Percentiles rank a stretch among this genome's conserved stretches.
Conservation (phyloP, 2,329 filamentous ascomycete species). For the Claviceps sp. region DNA sequence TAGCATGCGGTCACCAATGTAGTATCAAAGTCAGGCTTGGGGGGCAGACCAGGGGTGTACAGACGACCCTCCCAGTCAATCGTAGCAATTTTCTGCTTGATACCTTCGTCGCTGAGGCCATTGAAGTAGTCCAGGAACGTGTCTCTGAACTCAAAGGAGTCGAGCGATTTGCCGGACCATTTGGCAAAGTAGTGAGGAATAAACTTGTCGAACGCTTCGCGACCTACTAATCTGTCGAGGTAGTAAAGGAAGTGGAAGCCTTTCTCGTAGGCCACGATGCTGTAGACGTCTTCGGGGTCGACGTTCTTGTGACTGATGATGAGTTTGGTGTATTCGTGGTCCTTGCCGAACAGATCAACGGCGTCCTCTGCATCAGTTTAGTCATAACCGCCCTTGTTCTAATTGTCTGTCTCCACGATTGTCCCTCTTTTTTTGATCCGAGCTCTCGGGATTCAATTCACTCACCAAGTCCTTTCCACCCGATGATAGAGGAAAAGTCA, state of each 20-base stretch:
- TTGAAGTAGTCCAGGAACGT: slow-evolving; percentile 79
- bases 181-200: slow-evolving; percentile 88
- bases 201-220: slow-evolving; percentile 84
- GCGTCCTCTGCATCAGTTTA: slow-evolving; percentile 47
- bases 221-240: slow-evolving; percentile 73
- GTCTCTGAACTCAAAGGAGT: slow-evolving; percentile 87
- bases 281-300: slow-evolving; percentile 93
- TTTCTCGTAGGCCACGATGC: slow-evolving; percentile 86
- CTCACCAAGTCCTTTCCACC: slow-evolving; percentile 71
- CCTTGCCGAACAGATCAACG: slow-evolving; percentile 62
- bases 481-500: slow-evolving; percentile 90
- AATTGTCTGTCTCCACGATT: not conserved
- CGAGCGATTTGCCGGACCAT: slow-evolving; percentile 75
- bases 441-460: not conserved
- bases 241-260: slow-evolving; percentile 90
- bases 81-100: slow-evolving; percentile 49
- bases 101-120: slow-evolving; percentile 45
- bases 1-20: slow-evolving; percentile 78
- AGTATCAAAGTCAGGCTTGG: slow-evolving; percentile 85
- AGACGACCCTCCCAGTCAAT: slow-evolving; percentile 89
- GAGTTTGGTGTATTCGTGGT: slow-evolving; percentile 89
- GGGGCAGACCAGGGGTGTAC: slow-evolving; percentile 76
- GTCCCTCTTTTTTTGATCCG: not conserved
- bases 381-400: not conserved
- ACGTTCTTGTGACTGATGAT: slow-evolving; percentile 77